These are phyloP conservation scores for Flueggea neowawraea DNA, from an alignment of 441 rosid species.

Conservation along the genomic window DNA sequence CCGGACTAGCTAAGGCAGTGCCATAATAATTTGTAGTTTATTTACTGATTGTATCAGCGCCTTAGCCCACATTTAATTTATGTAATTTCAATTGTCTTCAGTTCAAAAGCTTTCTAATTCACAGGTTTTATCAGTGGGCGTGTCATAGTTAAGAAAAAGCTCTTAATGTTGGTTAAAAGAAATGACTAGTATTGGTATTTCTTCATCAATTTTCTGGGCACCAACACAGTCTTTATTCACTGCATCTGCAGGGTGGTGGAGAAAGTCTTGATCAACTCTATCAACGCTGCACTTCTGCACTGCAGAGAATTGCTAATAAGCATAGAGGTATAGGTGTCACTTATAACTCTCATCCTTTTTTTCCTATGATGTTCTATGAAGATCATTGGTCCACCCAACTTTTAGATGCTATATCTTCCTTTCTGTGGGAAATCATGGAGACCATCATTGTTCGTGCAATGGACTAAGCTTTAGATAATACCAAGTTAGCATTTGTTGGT, in stretches of 20 bases:
- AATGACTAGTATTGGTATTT: too few species aligned
- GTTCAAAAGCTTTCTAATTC: too few species aligned
- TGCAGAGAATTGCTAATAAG: constrained; percentile 61
- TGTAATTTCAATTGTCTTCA: too few species aligned
- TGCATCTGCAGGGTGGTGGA: constrained; percentile 69
- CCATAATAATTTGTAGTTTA: too few species aligned
- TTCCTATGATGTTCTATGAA: not conserved
- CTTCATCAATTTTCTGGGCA: not conserved
- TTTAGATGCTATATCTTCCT: not conserved
- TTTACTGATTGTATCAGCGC: too few species aligned
- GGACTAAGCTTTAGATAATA: not conserved
- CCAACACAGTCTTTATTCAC: constrained; percentile 1
- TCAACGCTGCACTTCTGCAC: constrained; percentile 56
- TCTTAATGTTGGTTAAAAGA: too few species aligned
- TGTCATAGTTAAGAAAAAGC: too few species aligned
- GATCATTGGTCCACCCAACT: not conserved
- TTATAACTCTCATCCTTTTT: constrained; percentile 1
- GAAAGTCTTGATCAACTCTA: constrained; percentile 80
- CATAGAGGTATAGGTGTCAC: constrained; percentile 45
- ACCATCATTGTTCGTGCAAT: not conserved
- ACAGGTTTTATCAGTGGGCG: too few species aligned
- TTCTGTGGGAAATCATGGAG: not conserved
- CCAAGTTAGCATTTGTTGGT: not conserved
- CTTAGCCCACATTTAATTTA: too few species aligned
- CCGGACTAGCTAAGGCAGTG: too few species aligned